These are phyloP conservation scores for Kwoniella botswanensis DNA, from an alignment of 768 basidiomycete species.

Conservation along the genomic window DNA sequence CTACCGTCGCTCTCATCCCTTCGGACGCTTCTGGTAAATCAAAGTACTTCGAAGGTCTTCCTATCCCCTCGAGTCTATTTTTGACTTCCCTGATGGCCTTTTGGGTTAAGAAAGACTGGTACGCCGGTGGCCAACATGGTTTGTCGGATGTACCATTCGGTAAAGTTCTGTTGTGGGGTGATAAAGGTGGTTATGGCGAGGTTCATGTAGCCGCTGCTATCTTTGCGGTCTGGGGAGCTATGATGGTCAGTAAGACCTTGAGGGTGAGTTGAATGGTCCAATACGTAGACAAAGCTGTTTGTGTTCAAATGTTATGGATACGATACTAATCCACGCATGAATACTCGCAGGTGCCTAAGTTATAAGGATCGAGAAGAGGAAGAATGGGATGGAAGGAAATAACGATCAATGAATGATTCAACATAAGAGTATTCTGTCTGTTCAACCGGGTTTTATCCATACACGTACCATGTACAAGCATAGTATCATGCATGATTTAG, in stretches of 20 bases:
- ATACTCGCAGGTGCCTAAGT: neutral
- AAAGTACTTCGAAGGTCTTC: conserved; percentile 95
- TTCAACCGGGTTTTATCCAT: conserved; percentile 9
- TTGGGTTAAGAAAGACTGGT: conserved; percentile 85
- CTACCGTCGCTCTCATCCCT: conserved; percentile 91
- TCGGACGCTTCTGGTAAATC: conserved; percentile 85
- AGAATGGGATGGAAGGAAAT: neutral
- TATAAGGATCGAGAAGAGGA: neutral
- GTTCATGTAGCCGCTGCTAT: conserved; percentile 77
- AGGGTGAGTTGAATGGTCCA: conserved; percentile 63
- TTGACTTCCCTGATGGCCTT: conserved; percentile 79
- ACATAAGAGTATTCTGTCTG: neutral
- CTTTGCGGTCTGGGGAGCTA: conserved; percentile 86
- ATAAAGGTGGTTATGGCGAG: conserved; percentile 62
- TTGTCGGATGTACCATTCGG: conserved; percentile 69
- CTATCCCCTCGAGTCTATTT: conserved; percentile 86
- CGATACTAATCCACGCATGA: neutral
- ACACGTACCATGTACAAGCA: neutral
- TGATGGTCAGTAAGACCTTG: conserved; percentile 98
- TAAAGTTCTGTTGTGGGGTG: conserved; percentile 44
- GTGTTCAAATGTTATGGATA: neutral
- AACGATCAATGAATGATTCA: neutral
- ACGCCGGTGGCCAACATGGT: conserved; percentile 63
- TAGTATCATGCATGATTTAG: neutral
- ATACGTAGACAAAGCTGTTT: too few relatives aligned